Evolutionary conservation across 306 rosid species (phyloP), one percentile per base, ranked within the genome.

Genomic region (Vigna mungo): DNA sequence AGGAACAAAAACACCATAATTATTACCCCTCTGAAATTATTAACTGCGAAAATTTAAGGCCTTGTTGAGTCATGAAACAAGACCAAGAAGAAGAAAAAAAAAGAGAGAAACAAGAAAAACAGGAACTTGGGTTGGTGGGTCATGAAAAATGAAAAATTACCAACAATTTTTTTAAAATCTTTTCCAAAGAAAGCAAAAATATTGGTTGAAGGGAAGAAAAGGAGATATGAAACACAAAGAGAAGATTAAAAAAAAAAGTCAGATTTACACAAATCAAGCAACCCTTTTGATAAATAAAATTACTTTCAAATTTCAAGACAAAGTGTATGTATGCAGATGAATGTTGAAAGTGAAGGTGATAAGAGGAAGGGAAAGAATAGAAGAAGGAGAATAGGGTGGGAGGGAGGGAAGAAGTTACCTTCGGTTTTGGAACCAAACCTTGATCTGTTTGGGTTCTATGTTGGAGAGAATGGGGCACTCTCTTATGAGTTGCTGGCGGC

Each of bases 341-440:
- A 14, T 23, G 14, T 23, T 63, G 71, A 39, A 58, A 5, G 13
- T 7, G 6, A 14, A 8, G 27, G 18, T 27, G 61, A 15, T 1
- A 17, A 39, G 27, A 64, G 16, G 55, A 43, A 58, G 20, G 34
- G 2, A 46, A 44, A 2, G 34, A 54, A 53, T 16, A 23, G 60
- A 27, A 2, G 48, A 11, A 27, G 17, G 11, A 8, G 2, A 32
- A 60, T 11, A 32, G 67, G 18, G 39, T 12, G 23, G 18, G 20
- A 60, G 23, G 18, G 20, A 60, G 39, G 0, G 0, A 41, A 59
- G 2, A 7, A 32, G 21, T 6, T 44, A 94, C 98, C 99, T 90
- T 72, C 99, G 84, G 74, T 95, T 95, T 69, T 95, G 99, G 75
- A 95, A 95, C 99, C 99, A 95, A 79, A 95, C 99, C 77, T 95